Evolutionary conservation across 2,329 filamentous ascomycete species (phyloP).

Genomic region (Trichoderma atrobrunneum): DNA sequence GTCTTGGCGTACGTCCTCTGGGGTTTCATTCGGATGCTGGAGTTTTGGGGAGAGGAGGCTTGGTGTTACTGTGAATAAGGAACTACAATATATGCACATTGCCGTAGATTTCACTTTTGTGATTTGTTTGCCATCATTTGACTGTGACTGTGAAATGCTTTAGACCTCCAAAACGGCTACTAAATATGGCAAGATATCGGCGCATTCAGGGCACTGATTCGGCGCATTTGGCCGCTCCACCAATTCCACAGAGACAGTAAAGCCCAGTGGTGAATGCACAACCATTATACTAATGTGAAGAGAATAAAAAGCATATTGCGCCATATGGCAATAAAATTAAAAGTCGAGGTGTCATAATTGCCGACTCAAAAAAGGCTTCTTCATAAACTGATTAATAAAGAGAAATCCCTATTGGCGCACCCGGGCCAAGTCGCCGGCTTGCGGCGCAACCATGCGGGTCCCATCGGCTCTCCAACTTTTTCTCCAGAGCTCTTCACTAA

Average conservation of each 20-base stretch:
- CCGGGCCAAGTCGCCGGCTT: constrained; percentile 6
- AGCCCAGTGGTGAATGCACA: neutral
- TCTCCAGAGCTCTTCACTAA: neutral
- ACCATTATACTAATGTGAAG: too few species aligned
- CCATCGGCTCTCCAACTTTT: constrained; percentile 28
- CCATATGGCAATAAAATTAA: neutral
- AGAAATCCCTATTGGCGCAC: constrained; percentile 6
- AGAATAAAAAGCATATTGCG: neutral
- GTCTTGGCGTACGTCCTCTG: constrained; percentile 31
- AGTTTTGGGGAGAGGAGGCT: constrained; percentile 22
- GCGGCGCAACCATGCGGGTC: constrained; percentile 21
- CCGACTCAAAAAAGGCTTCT: neutral
- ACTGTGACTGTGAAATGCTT: neutral
- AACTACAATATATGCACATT: neutral
- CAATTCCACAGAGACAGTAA: neutral
- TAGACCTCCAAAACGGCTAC: neutral
- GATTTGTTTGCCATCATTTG: neutral
- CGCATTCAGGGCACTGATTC: neutral
- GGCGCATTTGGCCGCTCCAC: neutral
- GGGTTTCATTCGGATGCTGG: constrained; percentile 28
- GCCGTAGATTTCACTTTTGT: neutral
- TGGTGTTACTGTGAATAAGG: constrained; percentile 21
- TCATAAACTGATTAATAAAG: neutral
- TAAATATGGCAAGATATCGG: neutral
- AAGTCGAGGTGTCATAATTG: neutral